These are phyloP conservation scores for Knoxia roxburghii DNA, from an alignment of 257 asterid genomes.

Conservation along the genomic window DNA sequence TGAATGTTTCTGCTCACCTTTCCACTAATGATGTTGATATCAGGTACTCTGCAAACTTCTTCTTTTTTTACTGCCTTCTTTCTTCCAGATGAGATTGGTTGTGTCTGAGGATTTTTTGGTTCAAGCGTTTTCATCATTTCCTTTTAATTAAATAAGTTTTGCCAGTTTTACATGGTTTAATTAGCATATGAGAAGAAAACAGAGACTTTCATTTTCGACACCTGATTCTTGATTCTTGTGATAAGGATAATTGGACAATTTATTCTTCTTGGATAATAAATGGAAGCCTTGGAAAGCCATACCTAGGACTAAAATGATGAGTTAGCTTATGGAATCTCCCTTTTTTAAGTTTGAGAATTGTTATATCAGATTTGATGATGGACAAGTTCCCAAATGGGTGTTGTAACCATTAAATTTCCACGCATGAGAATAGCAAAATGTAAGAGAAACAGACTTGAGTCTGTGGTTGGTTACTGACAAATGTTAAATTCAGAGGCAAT, in stretches of 20 bases:
- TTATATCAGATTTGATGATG: not conserved
- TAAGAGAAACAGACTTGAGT: too few relatives aligned
- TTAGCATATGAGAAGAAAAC: not conserved
- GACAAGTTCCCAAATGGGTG: not conserved
- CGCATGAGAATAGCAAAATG: too few relatives aligned
- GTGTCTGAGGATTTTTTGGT: not conserved
- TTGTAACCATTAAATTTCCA: not conserved
- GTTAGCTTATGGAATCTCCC: not conserved
- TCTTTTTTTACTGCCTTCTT: not conserved
- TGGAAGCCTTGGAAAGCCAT: too few relatives aligned
- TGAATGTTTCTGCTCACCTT: constrained; percentile 66
- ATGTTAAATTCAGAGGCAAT: not conserved
- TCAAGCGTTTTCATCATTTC: not conserved
- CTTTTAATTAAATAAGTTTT: not conserved
- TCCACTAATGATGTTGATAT: constrained; percentile 72
- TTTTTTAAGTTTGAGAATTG: not conserved
- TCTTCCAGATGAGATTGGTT: too few relatives aligned
- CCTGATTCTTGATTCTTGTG: not conserved
- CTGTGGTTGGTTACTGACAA: too few relatives aligned
- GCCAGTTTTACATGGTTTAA: not conserved
- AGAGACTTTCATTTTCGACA: not conserved
- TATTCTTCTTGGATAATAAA: too few relatives aligned
- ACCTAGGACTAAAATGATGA: not conserved
- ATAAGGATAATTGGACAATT: not conserved
- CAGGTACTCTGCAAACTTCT: constrained; percentile 36